Percentiles rank a stretch among this genome's conserved stretches.
These are phyloP conservation scores for Alternaria sp. DNA, from an alignment of 2,329 filamentous ascomycete genomes.

Conservation along the genomic window DNA sequence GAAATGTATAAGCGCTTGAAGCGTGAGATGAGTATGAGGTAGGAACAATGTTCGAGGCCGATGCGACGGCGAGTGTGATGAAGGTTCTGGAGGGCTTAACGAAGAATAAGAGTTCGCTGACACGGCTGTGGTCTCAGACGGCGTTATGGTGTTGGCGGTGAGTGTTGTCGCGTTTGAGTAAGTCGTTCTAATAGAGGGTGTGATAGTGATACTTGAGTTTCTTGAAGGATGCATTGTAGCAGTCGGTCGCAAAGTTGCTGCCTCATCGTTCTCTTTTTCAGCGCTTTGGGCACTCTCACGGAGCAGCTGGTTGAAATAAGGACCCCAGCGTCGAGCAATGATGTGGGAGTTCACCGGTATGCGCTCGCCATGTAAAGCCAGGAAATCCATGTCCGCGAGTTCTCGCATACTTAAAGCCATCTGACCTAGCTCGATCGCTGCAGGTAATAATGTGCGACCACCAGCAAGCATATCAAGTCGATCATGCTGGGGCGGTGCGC, in stretches of 20 bases:
- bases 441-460: slow-evolving; percentile 76
- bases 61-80: slow-evolving; percentile 64
- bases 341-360: slow-evolving; percentile 94
- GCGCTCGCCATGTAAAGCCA: slow-evolving; percentile 88
- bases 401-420: slow-evolving; percentile 82
- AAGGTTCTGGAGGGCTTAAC: slow-evolving; percentile 63
- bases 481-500: slow-evolving; percentile 69
- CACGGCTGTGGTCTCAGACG: slow-evolving; percentile 51
- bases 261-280: slow-evolving; percentile 67
- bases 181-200: slow-evolving; percentile 67
- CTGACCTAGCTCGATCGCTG: slow-evolving; percentile 85
- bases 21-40: slow-evolving; percentile 87
- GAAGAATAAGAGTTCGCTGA: slow-evolving; percentile 53
- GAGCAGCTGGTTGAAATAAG: slow-evolving; percentile 92
- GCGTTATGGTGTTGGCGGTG: slow-evolving; percentile 49
- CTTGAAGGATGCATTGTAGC: slow-evolving; percentile 66
- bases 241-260: slow-evolving; percentile 74
- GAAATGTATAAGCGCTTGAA: slow-evolving; percentile 90
- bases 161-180: slow-evolving; percentile 57
- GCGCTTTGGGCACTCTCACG: slow-evolving; percentile 76
- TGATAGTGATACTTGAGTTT: slow-evolving; percentile 87
- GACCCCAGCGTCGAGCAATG: slow-evolving; percentile 87
- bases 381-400: slow-evolving; percentile 93
- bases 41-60: slow-evolving; percentile 89
- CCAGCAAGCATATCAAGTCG: slow-evolving; percentile 68